Base-by-base conservation (phyloP, 192 early-diverging fungal species). In the Geranomyces variabilis region DNA sequence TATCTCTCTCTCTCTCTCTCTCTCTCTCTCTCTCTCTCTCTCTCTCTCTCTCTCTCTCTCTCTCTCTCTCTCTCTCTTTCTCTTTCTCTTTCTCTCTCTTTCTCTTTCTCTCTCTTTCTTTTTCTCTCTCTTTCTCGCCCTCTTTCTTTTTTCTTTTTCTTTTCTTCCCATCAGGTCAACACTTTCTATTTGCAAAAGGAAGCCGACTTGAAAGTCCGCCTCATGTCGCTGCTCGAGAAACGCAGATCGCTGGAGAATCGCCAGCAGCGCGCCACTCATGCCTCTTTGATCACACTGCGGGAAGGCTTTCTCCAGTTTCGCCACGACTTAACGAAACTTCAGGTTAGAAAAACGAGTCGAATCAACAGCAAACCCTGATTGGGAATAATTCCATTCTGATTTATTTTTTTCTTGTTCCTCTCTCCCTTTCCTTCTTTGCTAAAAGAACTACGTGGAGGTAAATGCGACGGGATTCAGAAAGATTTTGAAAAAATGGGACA, bases 401-500 rank as follows among this genome's bases (percentile, higher is more conserved):
- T 41, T 7, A 10, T 10, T 41, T 41, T 7, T 41, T 41, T 10
- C 36, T 3, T 10, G 0, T 1, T 22, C 0, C 21, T 33, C 61
- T 28, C 24, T 29, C 28, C 0, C n/a, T 24, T 4, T 1, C 24
- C 47, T 13, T 28, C 29, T 59, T n/a, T 13, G 7, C 7, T 53
- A 9, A 17, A 76, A 94, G 89, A 95, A 94, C 87, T 99, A 94
- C 81, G 94, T 99, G 43, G 93, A 97, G 79, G 87, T 97, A 43
- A 99, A 99, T 78, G 90, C 86, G 31, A 93, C 92, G 21, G 97
- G 97, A 31, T 99, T 99, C 76, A 83, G 96, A 33, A 99, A 99
- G 86, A 99, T 99, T 56, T 75, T 99, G 59, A 99, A 99, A 77
- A 99, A 99, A 79, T 99, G 95, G 95, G 97, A 99, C 87, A 99